A percentile compares a stretch with the other conserved stretches of the same genome.
These are phyloP conservation scores for Penicillium sp. DNA, from an alignment of 2,329 filamentous ascomycete genomes.

Conservation along the genomic window DNA sequence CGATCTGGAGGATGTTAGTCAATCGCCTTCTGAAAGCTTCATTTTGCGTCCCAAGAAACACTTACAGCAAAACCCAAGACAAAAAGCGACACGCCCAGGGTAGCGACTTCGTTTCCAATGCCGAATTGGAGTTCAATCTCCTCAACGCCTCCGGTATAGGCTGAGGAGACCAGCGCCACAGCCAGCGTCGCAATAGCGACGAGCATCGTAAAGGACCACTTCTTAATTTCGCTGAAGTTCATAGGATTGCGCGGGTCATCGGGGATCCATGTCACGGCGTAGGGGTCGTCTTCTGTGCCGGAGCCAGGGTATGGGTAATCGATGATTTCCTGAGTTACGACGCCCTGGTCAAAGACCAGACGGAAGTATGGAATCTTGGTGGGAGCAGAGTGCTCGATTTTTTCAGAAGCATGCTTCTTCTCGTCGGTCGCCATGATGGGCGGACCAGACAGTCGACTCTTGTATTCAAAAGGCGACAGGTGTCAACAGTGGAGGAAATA, in stretches of 20 bases:
- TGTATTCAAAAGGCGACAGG: neutral
- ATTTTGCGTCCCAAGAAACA: neutral
- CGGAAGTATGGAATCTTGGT: conserved; percentile 46
- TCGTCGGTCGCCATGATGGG: conserved; percentile 29
- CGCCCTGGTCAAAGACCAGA: conserved; percentile 58
- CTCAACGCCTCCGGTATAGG: conserved; percentile 36
- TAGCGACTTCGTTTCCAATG: conserved; percentile 54
- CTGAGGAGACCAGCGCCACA: conserved; percentile 68
- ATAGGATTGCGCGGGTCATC: conserved; percentile 67
- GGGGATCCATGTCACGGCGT: conserved; percentile 65
- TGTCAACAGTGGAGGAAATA: neutral
- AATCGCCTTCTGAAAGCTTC: neutral
- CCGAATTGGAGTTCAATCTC: conserved; percentile 56
- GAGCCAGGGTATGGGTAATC: conserved; percentile 57
- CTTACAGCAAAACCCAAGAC: conserved; percentile 56
- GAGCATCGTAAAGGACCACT: conserved; percentile 65
- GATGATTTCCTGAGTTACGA: conserved; percentile 57
- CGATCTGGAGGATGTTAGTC: conserved; percentile 43
- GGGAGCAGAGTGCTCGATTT: conserved; percentile 26
- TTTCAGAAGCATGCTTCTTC: conserved; percentile 23
- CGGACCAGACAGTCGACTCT: neutral
- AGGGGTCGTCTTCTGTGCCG: conserved; percentile 67
- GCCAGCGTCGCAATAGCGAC: conserved; percentile 66
- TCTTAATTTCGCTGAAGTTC: conserved; percentile 55
- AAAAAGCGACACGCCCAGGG: conserved; percentile 63